phyloP scores from a whole-genome alignment of 2,329 filamentous ascomycete species.

The Diaporthe eres region DNA sequence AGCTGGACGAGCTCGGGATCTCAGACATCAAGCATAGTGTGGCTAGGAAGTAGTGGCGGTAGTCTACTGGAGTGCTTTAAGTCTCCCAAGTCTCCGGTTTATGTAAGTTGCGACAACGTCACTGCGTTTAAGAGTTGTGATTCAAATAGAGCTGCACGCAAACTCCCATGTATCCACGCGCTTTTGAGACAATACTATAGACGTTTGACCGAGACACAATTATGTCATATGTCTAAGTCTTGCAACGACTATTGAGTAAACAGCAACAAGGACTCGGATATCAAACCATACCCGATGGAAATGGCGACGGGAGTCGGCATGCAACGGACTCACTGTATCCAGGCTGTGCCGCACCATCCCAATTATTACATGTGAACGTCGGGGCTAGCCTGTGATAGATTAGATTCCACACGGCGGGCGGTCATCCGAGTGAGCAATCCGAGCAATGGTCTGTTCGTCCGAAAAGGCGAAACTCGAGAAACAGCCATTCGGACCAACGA shows the following conservation, averaged over 20 bases:
- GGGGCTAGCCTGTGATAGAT: background rate
- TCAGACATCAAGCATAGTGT: background rate
- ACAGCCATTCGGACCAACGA: constrained; percentile 6
- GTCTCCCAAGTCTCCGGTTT: background rate
- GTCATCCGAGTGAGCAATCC: constrained; percentile 14
- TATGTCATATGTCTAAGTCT: background rate
- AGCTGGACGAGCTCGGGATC: too few relatives aligned
- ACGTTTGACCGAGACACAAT: background rate
- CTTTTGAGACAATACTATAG: background rate
- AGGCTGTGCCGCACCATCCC: background rate
- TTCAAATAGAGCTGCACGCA: background rate
- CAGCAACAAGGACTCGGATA: background rate
- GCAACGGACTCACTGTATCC: background rate
- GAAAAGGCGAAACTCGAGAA: constrained; percentile 20
- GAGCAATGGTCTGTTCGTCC: constrained; percentile 19
- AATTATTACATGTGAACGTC: background rate
- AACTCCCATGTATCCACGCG: background rate
- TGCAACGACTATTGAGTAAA: background rate
- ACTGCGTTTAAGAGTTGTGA: background rate
- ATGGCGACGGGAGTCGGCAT: background rate
- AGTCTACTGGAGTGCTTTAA: background rate
- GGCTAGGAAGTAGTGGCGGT: background rate
- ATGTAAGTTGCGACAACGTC: background rate
- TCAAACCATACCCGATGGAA: too few relatives aligned
- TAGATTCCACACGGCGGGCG: background rate